These are phyloP conservation scores for Suhomyces xylopsoci DNA, from an alignment of 805 yeast genomes.

Conservation along the genomic window DNA sequence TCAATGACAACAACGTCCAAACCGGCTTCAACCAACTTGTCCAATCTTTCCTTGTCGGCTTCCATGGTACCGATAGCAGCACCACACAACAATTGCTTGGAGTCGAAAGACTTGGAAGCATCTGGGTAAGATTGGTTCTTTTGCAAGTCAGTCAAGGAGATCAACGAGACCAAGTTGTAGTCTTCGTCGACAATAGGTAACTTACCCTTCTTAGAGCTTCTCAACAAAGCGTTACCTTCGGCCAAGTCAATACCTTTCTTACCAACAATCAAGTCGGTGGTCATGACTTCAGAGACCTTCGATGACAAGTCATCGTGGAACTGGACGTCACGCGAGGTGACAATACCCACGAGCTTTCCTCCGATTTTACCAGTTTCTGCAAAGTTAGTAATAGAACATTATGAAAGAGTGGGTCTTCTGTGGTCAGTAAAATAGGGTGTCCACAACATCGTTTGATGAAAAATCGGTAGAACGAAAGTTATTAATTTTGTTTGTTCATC, in stretches of 20 bases:
- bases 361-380: constrained; percentile 81
- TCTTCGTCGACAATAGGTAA: constrained; percentile 83
- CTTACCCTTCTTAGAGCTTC: constrained; percentile 95
- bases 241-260: constrained; percentile 73
- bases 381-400: constrained; percentile 25
- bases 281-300: constrained; percentile 78
- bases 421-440: constrained; percentile 38
- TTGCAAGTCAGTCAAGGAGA: constrained; percentile 95
- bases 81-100: constrained; percentile 97
- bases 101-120: constrained; percentile 88
- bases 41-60: constrained; percentile 82
- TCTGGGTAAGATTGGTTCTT: constrained; percentile 91
- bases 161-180: constrained; percentile 78
- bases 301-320: constrained; percentile 74
- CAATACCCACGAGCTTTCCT: constrained; percentile 89
- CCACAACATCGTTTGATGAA: constrained; percentile 97
- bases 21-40: constrained; percentile 88
- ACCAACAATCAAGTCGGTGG: constrained; percentile 82
- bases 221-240: constrained; percentile 87
- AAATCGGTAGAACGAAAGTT: constrained; percentile 99
- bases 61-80: constrained; percentile 96
- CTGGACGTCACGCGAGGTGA: constrained; percentile 96
- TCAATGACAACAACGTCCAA: constrained; percentile 94
- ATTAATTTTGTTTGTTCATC: constrained; percentile 56
- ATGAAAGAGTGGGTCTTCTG: background rate